A percentile compares a stretch with the other conserved stretches of the same genome.
phyloP scores from a whole-genome alignment of 768 basidiomycete genomes.

The Tephrocybe sp. region DNA sequence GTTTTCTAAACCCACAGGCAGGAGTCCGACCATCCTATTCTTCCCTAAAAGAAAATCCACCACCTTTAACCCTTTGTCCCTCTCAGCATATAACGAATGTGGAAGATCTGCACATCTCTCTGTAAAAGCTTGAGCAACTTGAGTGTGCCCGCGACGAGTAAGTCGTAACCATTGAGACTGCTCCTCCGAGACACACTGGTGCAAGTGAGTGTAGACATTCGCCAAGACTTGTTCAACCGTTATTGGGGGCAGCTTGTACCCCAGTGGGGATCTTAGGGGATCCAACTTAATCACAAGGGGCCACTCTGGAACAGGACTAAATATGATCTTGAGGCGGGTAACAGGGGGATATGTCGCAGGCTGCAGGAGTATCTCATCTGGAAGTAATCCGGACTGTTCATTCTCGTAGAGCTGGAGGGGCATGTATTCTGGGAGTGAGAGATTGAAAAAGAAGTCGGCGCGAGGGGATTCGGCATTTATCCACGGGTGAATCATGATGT shows the following conservation, averaged over 20 bases:
- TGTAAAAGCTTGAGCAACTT: background rate
- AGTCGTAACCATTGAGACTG: background rate
- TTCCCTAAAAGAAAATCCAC: constrained; percentile 5
- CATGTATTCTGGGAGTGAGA: background rate
- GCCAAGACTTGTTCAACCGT: background rate
- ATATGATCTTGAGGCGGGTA: background rate
- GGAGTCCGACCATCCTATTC: background rate
- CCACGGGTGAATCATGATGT: background rate
- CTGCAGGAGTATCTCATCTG: background rate
- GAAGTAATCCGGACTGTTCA: background rate
- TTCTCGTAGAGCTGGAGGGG: background rate
- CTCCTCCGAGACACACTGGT: background rate
- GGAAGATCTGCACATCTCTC: background rate
- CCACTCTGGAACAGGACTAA: background rate
- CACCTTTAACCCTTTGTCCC: background rate
- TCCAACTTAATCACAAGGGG: background rate
- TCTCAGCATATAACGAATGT: background rate
- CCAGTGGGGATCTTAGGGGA: background rate
- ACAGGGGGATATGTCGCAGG: background rate
- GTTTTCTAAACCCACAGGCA: background rate
- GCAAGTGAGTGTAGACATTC: background rate
- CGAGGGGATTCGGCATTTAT: constrained; percentile 3
- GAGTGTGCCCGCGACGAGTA: background rate
- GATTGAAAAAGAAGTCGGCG: constrained; percentile 5
- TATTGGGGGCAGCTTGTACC: background rate